These are phyloP conservation scores for Diophrys sp. DNA, from an alignment of 73 alveolate species.

Conservation along the genomic window DNA sequence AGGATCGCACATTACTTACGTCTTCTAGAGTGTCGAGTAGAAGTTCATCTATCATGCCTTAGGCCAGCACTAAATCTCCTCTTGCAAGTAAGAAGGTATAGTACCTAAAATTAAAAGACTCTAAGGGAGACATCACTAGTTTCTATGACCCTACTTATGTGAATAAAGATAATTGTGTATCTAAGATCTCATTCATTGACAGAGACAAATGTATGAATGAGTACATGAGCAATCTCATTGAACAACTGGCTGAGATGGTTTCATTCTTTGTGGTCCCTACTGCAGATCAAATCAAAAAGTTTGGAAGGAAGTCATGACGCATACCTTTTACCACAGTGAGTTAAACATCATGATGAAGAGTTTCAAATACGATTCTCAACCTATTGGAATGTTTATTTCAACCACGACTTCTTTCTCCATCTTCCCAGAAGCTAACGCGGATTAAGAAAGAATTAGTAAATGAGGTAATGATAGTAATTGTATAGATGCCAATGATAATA, in stretches of 20 bases:
- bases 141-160: constrained; percentile 88
- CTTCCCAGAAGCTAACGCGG: constrained; percentile 92
- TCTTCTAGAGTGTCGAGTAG: too few species aligned
- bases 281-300: constrained; percentile 55
- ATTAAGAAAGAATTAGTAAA: too few species aligned
- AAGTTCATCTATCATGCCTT: too few species aligned
- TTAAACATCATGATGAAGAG: constrained; percentile 65
- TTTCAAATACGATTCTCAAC: constrained; percentile 91
- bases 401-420: constrained; percentile 80
- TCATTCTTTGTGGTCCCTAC: constrained; percentile 87
- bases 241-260: constrained; percentile 83
- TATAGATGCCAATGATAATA: too few species aligned
- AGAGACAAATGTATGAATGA: constrained; percentile 91
- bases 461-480: too few species aligned
- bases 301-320: constrained; percentile 75
- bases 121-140: constrained; percentile 72
- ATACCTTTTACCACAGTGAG: constrained; percentile 75
- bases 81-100: too few species aligned
- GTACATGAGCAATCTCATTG: constrained; percentile 92
- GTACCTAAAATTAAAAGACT: too few species aligned
- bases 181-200: constrained; percentile 80
- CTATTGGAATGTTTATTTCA: constrained; percentile 89
- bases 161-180: constrained; percentile 85
- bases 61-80: too few species aligned
- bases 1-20: too few species aligned